phyloP scores from a whole-genome alignment of 805 yeast species.

The Clavispora phyllophila region DNA sequence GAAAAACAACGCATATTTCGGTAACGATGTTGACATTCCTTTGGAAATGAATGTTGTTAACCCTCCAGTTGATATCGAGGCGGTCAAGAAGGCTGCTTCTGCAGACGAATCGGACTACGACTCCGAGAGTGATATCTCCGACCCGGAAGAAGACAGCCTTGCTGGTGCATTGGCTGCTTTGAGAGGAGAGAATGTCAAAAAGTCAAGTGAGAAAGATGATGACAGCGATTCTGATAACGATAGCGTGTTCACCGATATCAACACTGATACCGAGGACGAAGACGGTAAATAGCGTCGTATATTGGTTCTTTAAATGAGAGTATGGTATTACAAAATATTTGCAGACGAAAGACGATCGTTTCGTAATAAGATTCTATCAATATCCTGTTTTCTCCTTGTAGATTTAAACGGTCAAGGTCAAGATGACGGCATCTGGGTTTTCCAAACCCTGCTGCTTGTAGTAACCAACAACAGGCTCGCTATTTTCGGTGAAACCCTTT shows the following conservation, averaged over 20 bases:
- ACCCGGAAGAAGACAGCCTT: constrained; percentile 67
- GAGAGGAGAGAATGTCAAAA: constrained; percentile 56
- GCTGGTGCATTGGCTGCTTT: constrained; percentile 72
- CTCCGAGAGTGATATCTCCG: constrained; percentile 54
- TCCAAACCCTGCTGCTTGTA: constrained; percentile 43
- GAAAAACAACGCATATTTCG: constrained; percentile 74
- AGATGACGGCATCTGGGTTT: constrained; percentile 45
- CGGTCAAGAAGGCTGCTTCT: constrained; percentile 23
- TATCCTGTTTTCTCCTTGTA: constrained; percentile 3
- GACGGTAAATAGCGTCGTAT: constrained; percentile 21
- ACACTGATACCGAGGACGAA: constrained; percentile 39
- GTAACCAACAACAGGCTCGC: constrained; percentile 38
- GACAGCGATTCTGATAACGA: constrained; percentile 36
- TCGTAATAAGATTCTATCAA: too few species aligned
- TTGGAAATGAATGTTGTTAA: constrained; percentile 64
- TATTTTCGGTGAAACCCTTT: constrained; percentile 41
- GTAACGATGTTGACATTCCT: constrained; percentile 72
- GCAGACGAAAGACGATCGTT: too few species aligned
- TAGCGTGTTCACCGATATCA: constrained; percentile 40
- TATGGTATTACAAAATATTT: neutral
- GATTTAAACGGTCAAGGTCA: constrained; percentile 25
- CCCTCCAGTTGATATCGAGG: constrained; percentile 26
- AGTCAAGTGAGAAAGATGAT: constrained; percentile 26
- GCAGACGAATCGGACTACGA: constrained; percentile 27
- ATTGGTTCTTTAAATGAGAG: constrained; percentile 2